Conservation (phyloP, 106 monocot species). For the Xerophyta viscosa region DNA sequence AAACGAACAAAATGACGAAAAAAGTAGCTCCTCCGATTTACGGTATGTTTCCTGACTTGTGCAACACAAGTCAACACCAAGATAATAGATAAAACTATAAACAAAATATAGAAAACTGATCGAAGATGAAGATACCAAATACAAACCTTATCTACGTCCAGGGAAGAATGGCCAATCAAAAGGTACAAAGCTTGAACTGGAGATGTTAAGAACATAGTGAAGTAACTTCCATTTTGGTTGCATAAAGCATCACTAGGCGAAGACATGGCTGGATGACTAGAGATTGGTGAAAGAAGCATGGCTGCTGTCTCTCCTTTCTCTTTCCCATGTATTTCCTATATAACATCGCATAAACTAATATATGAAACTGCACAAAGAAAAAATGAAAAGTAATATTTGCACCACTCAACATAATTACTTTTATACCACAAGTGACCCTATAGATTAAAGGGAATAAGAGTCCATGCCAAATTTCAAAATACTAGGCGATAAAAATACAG, state of each 20-base stretch:
- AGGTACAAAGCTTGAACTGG: conserved; percentile 82
- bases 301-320: conserved; percentile 73
- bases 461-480: too few species aligned
- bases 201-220: conserved; percentile 86
- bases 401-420: too few species aligned
- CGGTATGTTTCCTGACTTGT: conserved; percentile 62
- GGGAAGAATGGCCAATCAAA: conserved; percentile 40
- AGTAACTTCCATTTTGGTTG: conserved; percentile 51
- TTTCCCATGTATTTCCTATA: conserved; percentile 71
- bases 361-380: background rate
- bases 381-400: background rate
- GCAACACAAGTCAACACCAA: conserved; percentile 1
- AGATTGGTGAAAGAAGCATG: conserved; percentile 73
- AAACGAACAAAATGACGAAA: conserved; percentile 49
- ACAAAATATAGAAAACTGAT: too few species aligned
- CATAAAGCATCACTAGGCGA: conserved; percentile 19
- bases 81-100: too few species aligned
- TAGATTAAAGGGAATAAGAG: too few species aligned
- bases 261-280: conserved; percentile 18
- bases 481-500: too few species aligned
- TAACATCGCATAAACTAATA: background rate
- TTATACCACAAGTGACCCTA: too few species aligned
- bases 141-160: conserved; percentile 46
- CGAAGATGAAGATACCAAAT: too few species aligned
- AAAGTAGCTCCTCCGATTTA: conserved; percentile 62